phyloP scores from a whole-genome alignment of 176 grass and related monocot species.

The Dendrocalamus sinicus region DNA sequence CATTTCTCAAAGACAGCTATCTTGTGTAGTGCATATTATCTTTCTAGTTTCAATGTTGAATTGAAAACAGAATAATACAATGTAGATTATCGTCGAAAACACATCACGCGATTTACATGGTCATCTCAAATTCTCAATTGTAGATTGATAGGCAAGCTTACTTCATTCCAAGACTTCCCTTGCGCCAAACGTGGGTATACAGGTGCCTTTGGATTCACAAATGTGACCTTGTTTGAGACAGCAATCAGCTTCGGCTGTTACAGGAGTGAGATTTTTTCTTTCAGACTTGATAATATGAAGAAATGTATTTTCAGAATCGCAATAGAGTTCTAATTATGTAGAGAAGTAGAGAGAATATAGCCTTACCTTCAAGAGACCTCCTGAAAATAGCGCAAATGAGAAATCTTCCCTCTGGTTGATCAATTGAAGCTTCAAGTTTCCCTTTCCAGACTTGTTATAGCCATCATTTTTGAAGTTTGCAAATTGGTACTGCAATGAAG shows the following conservation, averaged over 20 bases:
- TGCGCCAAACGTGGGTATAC: slow-evolving; percentile 78
- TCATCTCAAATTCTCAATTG: background rate
- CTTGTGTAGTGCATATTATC: background rate
- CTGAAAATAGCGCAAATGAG: slow-evolving; percentile 72
- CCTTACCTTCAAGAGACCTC: slow-evolving; percentile 61
- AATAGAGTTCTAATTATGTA: background rate
- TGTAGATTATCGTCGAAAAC: background rate
- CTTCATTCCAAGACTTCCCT: slow-evolving; percentile 82
- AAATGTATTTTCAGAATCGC: background rate
- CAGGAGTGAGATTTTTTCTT: background rate
- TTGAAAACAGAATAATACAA: background rate
- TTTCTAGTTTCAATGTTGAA: background rate
- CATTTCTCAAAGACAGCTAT: background rate
- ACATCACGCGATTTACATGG: background rate
- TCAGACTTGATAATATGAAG: background rate
- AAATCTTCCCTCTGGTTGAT: slow-evolving; percentile 89
- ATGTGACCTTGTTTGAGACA: slow-evolving; percentile 60
- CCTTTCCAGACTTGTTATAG: slow-evolving; percentile 58
- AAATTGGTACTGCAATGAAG: slow-evolving; percentile 66
- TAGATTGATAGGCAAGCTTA: slow-evolving; percentile 42
- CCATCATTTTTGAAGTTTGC: slow-evolving; percentile 55
- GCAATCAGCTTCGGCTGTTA: slow-evolving; percentile 71
- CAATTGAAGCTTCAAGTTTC: slow-evolving; percentile 65
- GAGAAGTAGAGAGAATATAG: slow-evolving; percentile 8
- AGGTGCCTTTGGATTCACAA: slow-evolving; percentile 73